Evolutionary conservation across 2,329 filamentous ascomycete species (phyloP).

Genomic region (Botrytis galanthina): DNA sequence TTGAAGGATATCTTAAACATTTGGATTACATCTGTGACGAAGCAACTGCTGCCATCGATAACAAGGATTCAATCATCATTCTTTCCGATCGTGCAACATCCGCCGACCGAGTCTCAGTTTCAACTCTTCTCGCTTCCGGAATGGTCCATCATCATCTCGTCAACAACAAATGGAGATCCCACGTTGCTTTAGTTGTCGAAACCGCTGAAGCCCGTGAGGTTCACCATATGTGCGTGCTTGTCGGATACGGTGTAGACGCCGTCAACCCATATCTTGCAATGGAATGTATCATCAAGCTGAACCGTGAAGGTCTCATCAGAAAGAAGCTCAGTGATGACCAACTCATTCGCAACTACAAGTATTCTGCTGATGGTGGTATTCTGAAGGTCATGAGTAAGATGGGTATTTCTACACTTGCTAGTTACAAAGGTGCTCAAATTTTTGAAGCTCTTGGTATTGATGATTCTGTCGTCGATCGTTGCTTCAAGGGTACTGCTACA

Average conservation of each 20-base stretch:
- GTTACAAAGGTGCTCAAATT: slow-evolving; percentile 97
- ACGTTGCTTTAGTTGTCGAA: slow-evolving; percentile 83
- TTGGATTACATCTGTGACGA: slow-evolving; percentile 86
- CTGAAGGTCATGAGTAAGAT: slow-evolving; percentile 99
- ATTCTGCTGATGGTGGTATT: slow-evolving; percentile 93
- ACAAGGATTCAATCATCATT: slow-evolving; percentile 80
- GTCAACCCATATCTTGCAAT: slow-evolving; percentile 94
- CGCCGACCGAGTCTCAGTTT: slow-evolving; percentile 78
- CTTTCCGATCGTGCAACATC: slow-evolving; percentile 86
- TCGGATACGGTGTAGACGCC: slow-evolving; percentile 92
- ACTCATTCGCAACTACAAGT: slow-evolving; percentile 93
- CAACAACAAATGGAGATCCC: slow-evolving; percentile 91
- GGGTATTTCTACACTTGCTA: slow-evolving; percentile 95
- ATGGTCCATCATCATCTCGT: slow-evolving; percentile 96
- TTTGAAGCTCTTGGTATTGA: slow-evolving; percentile 95
- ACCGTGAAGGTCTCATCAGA: slow-evolving; percentile 86
- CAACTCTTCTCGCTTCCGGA: slow-evolving; percentile 81
- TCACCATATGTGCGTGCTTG: slow-evolving; percentile 97
- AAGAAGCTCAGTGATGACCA: slow-evolving; percentile 81
- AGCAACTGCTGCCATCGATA: slow-evolving; percentile 78
- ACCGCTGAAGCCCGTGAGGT: slow-evolving; percentile 95
- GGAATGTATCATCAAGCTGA: slow-evolving; percentile 96
- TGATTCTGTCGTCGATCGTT: slow-evolving; percentile 86
- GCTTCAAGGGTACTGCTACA: slow-evolving; percentile 91
- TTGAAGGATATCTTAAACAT: slow-evolving; percentile 80